Base-by-base conservation (phyloP, 2,329 filamentous ascomycete species). In the Ilyonectria sp. region DNA sequence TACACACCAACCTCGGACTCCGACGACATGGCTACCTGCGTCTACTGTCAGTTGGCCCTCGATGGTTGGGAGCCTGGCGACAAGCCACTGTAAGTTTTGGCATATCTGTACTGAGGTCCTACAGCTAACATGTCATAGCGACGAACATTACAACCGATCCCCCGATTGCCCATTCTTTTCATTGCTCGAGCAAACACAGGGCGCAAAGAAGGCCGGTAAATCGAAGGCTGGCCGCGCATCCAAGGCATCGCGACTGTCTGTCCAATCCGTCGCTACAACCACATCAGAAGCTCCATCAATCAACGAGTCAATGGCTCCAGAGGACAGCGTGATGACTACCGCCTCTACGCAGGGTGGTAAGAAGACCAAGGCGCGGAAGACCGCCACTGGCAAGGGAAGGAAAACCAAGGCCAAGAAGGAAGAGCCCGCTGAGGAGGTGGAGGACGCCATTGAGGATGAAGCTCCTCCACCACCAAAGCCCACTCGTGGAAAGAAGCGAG, bases 61-160 rank as follows among this genome's bases (percentile, higher is more conserved):
- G 95, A 98, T 79, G 94, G 94, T 7, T 99, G 97, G 96, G 96
- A 98, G 78, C 92, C 92, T 1, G 91, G 92, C 66, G 96, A 99
- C 79, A 94, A 97, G 78, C 96, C 96, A 68, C 89, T 92, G 91
- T 94, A 80, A 82, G 92, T 82, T 66, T 76, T 40, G 7, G 5
- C 13, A 10, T 21, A 13, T 3, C 43, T 17, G 13, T 37, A 4
- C 56, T 44, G 9, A 53, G 11, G n/a, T 31, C 21, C 13, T 31
- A 59, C 81, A 65, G 82, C 71, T 66, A 6, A 66, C 19, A 49
- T 10, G 17, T 52, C 33, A 65, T 5, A 95, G 93, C 77, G 91
- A 97, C 68, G 96, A 99, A 78, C 96, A 99, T 78, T 90, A 91
- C 74, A 91, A 89, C 61, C 90, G 96, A 73, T 92, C 92, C 1